Percentiles rank a stretch among this genome's conserved stretches.
Evolutionary conservation across 2,329 filamentous ascomycete genomes (phyloP).

Genomic region (Rhynchosporium agropyri): DNA sequence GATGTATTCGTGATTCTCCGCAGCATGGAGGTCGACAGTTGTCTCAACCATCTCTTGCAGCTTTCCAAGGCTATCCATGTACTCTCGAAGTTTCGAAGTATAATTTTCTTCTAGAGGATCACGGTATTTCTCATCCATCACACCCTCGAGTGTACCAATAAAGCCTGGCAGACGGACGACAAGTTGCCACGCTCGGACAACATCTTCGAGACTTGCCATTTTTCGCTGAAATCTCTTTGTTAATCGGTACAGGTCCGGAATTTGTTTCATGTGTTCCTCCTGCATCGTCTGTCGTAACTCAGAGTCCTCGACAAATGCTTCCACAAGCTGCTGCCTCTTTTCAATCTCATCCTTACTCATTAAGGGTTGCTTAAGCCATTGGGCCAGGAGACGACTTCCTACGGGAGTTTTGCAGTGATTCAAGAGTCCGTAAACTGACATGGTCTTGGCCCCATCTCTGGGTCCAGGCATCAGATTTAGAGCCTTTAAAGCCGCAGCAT

Average conservation of each 20-base stretch:
- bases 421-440: slow-evolving; percentile 91
- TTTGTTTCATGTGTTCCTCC: slow-evolving; percentile 89
- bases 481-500: slow-evolving; percentile 90
- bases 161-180: slow-evolving; percentile 90
- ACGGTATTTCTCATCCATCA: slow-evolving; percentile 95
- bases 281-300: slow-evolving; percentile 95
- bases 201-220: slow-evolving; percentile 90
- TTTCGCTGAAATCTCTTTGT: slow-evolving; percentile 94
- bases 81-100: slow-evolving; percentile 76
- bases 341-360: slow-evolving; percentile 92
- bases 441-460: slow-evolving; percentile 91
- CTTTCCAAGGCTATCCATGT: slow-evolving; percentile 78
- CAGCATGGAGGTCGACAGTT: slow-evolving; percentile 90
- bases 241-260: slow-evolving; percentile 91
- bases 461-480: slow-evolving; percentile 97
- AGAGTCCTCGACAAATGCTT: slow-evolving; percentile 91
- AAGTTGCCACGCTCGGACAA: slow-evolving; percentile 93
- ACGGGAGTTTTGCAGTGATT: slow-evolving; percentile 98
- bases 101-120: slow-evolving; percentile 86
- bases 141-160: slow-evolving; percentile 81
- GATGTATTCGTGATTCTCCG: slow-evolving; percentile 97
- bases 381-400: slow-evolving; percentile 84
- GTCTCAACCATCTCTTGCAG: slow-evolving; percentile 98
- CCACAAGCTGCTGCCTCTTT: slow-evolving; percentile 88
- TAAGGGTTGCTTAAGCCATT: slow-evolving; percentile 96